Evolutionary conservation across 2,329 filamentous ascomycete genomes (phyloP), one percentile per base, ranked within the genome.

Genomic region (Emergomyces orientalis): DNA sequence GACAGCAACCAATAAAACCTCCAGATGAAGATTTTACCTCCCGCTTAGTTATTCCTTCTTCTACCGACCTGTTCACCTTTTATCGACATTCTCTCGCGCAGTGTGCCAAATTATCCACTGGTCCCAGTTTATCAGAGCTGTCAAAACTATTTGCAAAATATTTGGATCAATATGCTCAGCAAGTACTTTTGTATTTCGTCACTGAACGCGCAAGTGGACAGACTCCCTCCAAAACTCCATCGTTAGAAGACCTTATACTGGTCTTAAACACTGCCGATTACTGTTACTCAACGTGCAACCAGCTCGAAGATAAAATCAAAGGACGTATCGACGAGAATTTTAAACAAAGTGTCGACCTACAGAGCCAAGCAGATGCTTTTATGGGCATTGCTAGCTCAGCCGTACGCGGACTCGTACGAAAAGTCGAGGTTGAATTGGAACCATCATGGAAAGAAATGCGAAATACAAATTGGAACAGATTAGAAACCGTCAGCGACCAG

Each of bases 191-290:
- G 19, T 84, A 87, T 66, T 88, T 89, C 65, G 79, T 88, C 22
- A 83, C 82, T 37, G 85, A 89, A 76, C 71, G 85, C 74, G 67
- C 81, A 68, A 75, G 82, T 71, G 70, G 82, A 65, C 78, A 81
- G 63, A 82, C 80, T 2, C 82, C 84, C 1, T 83, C 83, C 0
- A 77, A 73, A 60, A 68, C 74, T n/a, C 76, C 78, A 1, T 74
- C 75, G 7, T 66, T 94, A 1, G 87, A 96, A 69, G 89, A 96
- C 66, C 84, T 89, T 3, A 84, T 97, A 17, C 79, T 96, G 3
- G 91, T 97, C 0, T 81, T 99, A 57, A 99, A 99, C 73, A 97
- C 94, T 1, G 93, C 94, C 0, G 94, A 99, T 72, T 99, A 97
- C 74, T 99, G 94, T 84, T 93, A 97, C 72, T 86, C 86, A 32